phyloP scores from a whole-genome alignment of 768 basidiomycete species.

The Suillus ampliporus region DNA sequence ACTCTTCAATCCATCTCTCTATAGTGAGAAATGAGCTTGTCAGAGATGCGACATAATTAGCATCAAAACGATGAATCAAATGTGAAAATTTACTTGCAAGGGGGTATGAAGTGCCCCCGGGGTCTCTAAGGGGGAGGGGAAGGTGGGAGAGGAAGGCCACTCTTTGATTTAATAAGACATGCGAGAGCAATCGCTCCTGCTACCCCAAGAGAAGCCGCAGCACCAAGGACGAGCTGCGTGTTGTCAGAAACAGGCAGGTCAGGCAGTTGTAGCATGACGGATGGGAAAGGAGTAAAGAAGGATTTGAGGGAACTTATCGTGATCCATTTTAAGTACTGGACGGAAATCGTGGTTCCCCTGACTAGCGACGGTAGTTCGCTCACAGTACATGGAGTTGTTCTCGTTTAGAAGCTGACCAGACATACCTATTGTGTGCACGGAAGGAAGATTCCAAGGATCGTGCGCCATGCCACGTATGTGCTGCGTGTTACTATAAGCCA shows the following conservation, averaged over 20 bases:
- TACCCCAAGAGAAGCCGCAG: background rate
- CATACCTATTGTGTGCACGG: too few relatives aligned
- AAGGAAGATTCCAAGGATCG: too few relatives aligned
- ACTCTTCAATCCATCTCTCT: conserved; percentile 28
- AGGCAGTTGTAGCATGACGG: background rate
- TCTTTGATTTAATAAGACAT: background rate
- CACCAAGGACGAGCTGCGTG: background rate
- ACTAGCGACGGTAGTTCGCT: too few relatives aligned
- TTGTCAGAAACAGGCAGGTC: background rate
- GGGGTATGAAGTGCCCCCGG: background rate
- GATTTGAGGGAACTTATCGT: too few relatives aligned
- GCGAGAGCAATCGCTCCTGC: background rate
- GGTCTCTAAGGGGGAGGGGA: background rate
- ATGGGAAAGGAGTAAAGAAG: too few relatives aligned
- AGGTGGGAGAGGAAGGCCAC: background rate
- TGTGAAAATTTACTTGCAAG: background rate
- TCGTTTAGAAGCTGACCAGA: too few relatives aligned
- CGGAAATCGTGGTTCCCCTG: too few relatives aligned
- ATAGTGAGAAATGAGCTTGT: background rate
- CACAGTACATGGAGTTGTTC: too few relatives aligned
- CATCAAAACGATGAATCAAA: background rate
- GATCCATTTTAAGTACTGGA: too few relatives aligned
- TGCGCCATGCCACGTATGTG: too few relatives aligned
- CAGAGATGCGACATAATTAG: background rate
- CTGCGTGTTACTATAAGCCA: too few relatives aligned